A percentile compares a stretch with the other conserved stretches of the same genome.
Evolutionary conservation across 208 protist genomes (phyloP).

Genomic region (Acanthamoeba healyi): DNA sequence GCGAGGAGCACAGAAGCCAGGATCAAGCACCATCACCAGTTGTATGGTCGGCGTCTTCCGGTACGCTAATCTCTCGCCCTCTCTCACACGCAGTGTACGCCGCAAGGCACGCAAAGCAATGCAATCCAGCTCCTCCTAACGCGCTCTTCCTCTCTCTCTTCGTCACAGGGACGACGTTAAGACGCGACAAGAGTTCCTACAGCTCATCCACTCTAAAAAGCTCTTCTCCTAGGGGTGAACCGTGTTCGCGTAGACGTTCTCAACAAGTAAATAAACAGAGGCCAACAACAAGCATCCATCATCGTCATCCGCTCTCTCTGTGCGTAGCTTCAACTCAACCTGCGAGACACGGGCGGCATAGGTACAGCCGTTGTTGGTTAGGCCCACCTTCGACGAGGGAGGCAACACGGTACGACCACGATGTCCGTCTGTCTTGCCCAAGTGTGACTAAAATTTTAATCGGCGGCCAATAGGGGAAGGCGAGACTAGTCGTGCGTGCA

Average conservation of each 20-base stretch:
- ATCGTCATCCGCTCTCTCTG: no score
- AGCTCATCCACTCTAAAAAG: constrained; percentile 66
- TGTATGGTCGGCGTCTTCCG: constrained; percentile 85
- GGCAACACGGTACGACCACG: no score
- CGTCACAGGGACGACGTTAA: constrained; percentile 56
- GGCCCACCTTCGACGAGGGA: no score
- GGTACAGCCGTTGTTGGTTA: no score
- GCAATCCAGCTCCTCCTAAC: not conserved
- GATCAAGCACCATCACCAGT: constrained; percentile 82
- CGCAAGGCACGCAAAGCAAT: not conserved
- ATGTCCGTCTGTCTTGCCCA: no score
- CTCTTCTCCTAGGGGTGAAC: not conserved
- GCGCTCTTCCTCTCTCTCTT: not conserved
- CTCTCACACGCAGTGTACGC: no score
- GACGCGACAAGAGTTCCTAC: constrained; percentile 76
- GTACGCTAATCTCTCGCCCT: constrained; percentile 9
- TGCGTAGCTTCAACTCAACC: no score
- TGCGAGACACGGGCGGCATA: no score
- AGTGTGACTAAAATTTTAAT: no score
- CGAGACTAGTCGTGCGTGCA: no score
- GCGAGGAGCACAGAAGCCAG: constrained; percentile 91
- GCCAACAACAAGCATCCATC: not conserved
- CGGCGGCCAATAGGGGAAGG: no score
- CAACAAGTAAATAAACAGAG: not conserved
- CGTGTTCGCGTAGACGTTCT: not conserved